These are phyloP conservation scores for Abrus pulchellus DNA, from an alignment of 306 rosid genomes.

Conservation along the genomic window DNA sequence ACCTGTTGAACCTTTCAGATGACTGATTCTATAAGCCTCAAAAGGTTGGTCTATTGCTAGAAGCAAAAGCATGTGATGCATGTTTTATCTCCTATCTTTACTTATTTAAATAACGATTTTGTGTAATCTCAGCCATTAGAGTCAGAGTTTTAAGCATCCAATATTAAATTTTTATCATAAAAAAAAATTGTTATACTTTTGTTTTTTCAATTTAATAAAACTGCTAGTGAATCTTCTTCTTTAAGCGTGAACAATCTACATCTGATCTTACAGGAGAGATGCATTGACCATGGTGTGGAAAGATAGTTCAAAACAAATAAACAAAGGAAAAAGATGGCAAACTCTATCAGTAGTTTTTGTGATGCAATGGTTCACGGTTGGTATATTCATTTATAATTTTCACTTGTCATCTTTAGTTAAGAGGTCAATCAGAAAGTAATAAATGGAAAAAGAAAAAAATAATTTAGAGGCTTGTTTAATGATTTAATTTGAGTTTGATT, in stretches of 20 bases:
- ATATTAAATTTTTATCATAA: no score
- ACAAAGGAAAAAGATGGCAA: constrained; percentile 5
- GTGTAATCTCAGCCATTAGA: no score
- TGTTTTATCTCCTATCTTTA: background rate
- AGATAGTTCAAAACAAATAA: constrained; percentile 16
- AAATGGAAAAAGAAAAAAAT: background rate
- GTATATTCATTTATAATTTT: constrained; percentile 43
- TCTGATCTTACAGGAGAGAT: background rate
- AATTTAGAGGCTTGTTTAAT: background rate
- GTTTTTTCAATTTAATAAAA: no score
- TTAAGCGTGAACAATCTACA: background rate
- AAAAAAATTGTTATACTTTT: no score
- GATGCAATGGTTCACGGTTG: constrained; percentile 33
- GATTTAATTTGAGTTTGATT: background rate
- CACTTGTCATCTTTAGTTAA: background rate
- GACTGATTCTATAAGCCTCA: constrained; percentile 30
- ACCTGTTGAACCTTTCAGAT: constrained; percentile 89
- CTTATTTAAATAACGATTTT: no score
- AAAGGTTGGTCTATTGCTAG: background rate
- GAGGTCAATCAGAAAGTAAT: constrained; percentile 24
- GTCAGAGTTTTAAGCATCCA: no score
- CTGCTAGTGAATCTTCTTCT: background rate
- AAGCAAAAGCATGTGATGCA: constrained; percentile 6
- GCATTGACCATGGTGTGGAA: constrained; percentile 10
- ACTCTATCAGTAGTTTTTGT: constrained; percentile 42